These are phyloP conservation scores for Nasturtium officinale DNA, from an alignment of 345 rosid genomes.

Conservation along the genomic window DNA sequence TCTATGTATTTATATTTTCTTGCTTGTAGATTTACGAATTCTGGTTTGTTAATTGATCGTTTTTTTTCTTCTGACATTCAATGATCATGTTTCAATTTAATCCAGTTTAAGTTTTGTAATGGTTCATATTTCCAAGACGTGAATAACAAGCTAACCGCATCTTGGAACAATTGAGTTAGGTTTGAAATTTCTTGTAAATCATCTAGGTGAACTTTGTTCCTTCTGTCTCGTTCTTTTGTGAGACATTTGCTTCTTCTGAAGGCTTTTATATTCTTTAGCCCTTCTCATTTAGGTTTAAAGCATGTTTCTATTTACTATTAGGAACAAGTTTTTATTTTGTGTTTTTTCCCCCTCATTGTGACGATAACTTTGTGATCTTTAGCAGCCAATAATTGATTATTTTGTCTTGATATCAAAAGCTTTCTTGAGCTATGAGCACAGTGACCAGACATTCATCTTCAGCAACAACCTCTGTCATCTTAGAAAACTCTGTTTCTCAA, in stretches of 20 bases:
- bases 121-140: not conserved
- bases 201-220: not conserved
- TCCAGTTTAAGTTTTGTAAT: not conserved
- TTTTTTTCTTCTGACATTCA: not conserved
- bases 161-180: not conserved
- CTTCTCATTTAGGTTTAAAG: not conserved
- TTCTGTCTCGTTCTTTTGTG: not conserved
- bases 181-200: not conserved
- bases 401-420: conserved; percentile 9
- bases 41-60: not conserved
- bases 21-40: not conserved
- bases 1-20: not conserved
- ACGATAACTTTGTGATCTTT: not conserved
- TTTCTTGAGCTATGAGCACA: conserved; percentile 42
- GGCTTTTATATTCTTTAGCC: not conserved
- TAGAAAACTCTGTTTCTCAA: conserved; percentile 44
- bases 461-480: conserved; percentile 52
- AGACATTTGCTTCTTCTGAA: not conserved
- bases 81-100: not conserved
- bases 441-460: conserved; percentile 43
- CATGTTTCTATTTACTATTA: not conserved
- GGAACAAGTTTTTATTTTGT: not conserved
- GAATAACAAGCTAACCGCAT: not conserved
- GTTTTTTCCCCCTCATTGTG: not conserved
- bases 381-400: conserved; percentile 4